Evolutionary conservation across 148 eudicot species (phyloP).

Genomic region (Camellia granthamiana): DNA sequence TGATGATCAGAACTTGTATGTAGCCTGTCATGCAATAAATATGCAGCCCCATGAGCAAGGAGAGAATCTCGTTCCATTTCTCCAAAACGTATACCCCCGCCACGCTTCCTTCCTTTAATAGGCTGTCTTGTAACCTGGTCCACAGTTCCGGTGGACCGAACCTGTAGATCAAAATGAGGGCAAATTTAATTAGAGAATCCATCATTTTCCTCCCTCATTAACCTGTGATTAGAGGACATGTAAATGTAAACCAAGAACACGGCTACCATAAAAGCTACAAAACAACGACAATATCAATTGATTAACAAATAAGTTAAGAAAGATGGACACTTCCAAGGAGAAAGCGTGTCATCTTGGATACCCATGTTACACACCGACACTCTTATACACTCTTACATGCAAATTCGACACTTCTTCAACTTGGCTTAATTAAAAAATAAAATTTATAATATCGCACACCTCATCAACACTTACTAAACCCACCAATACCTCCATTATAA

Average conservation of each 20-base stretch:
- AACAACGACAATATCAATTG: neutral
- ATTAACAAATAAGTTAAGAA: neutral
- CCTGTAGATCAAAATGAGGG: constrained; percentile 38
- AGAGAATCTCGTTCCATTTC: constrained; percentile 97
- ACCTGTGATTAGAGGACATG: neutral
- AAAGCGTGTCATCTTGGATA: too few species aligned
- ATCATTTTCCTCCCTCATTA: neutral
- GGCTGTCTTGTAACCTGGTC: constrained; percentile 89
- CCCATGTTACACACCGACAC: too few species aligned
- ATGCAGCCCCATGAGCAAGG: constrained; percentile 95
- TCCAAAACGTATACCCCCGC: constrained; percentile 95
- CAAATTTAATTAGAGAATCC: neutral
- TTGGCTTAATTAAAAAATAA: too few species aligned
- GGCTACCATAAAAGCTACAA: neutral
- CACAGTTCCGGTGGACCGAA: constrained; percentile 81
- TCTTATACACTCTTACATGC: too few species aligned
- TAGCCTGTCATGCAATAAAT: constrained; percentile 77
- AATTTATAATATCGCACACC: too few species aligned
- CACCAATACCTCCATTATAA: too few species aligned
- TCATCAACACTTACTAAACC: too few species aligned
- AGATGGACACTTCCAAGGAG: too few species aligned
- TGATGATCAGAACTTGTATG: constrained; percentile 89
- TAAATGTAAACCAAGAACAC: neutral
- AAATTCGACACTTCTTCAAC: too few species aligned
- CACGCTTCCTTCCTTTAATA: constrained; percentile 88